A percentile compares a stretch with the other conserved stretches of the same genome.
phyloP scores from a whole-genome alignment of 306 rosid species.

The Prinsepia uniflora region DNA sequence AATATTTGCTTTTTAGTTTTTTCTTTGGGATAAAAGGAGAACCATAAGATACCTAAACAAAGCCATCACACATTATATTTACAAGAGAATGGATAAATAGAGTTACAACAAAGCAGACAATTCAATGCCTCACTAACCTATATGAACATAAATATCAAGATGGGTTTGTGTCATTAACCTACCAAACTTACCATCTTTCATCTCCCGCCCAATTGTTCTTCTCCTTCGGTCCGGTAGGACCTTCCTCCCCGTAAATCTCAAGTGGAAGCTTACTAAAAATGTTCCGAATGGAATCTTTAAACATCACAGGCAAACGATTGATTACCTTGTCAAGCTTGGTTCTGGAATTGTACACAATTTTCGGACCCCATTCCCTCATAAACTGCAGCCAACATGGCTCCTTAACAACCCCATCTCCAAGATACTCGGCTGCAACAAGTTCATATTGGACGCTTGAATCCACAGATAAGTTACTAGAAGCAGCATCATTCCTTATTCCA shows the following conservation, averaged over 20 bases:
- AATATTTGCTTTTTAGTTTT: too few relatives aligned
- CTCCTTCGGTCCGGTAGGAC: constrained; percentile 70
- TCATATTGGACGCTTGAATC: constrained; percentile 47
- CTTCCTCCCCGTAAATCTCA: constrained; percentile 53
- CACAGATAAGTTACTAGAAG: constrained; percentile 29
- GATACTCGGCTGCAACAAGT: constrained; percentile 46
- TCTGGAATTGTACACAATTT: constrained; percentile 43
- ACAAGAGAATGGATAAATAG: neutral
- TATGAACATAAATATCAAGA: neutral
- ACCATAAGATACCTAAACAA: too few relatives aligned
- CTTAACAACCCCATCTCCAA: constrained; percentile 35
- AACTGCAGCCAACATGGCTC: constrained; percentile 58
- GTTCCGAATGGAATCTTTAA: constrained; percentile 27
- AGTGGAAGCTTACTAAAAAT: constrained; percentile 37
- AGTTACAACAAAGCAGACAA: neutral
- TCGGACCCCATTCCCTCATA: constrained; percentile 63
- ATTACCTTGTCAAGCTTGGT: constrained; percentile 40
- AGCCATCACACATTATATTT: too few relatives aligned
- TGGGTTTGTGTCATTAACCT: neutral
- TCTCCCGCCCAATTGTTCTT: constrained; percentile 61
- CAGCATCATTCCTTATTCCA: constrained; percentile 52
- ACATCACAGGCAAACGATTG: constrained; percentile 29
- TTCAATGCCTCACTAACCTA: neutral
- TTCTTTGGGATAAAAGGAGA: too few relatives aligned
- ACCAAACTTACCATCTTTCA: constrained; percentile 37